Evolutionary conservation across 768 basidiomycete species (phyloP).

Genomic region (Phylloporus sp.): DNA sequence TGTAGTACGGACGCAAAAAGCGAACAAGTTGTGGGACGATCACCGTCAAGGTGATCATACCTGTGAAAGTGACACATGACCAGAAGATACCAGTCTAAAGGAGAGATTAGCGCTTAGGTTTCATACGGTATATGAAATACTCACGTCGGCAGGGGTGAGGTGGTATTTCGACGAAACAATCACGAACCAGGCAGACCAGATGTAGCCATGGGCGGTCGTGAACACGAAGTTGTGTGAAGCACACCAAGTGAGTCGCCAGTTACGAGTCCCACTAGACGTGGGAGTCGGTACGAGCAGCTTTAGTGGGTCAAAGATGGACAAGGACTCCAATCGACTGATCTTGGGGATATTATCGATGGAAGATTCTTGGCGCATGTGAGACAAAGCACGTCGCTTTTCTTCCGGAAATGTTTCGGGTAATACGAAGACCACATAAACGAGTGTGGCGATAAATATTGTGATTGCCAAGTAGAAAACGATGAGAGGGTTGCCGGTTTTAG

Average conservation of each 20-base stretch:
- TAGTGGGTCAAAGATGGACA: conserved; percentile 23
- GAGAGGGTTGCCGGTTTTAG: conserved; percentile 17
- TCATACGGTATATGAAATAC: not conserved
- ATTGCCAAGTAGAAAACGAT: conserved; percentile 21
- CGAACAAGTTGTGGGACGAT: conserved; percentile 22
- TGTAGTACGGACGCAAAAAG: conserved; percentile 27
- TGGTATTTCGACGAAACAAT: conserved; percentile 24
- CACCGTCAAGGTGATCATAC: conserved; percentile 16
- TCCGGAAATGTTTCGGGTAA: conserved; percentile 32
- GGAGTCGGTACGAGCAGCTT: conserved; percentile 19
- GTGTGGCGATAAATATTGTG: conserved; percentile 8
- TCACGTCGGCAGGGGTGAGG: conserved; percentile 27
- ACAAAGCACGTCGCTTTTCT: conserved; percentile 19
- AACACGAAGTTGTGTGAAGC: conserved; percentile 25
- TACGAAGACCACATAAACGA: conserved; percentile 22
- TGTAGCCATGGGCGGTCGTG: conserved; percentile 13
- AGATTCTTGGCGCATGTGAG: conserved; percentile 1
- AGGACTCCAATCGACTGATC: not conserved
- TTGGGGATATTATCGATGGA: not conserved
- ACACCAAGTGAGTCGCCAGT: conserved; percentile 31
- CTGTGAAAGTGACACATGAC: conserved; percentile 13
- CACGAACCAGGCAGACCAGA: conserved; percentile 15
- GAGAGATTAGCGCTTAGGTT: not conserved
- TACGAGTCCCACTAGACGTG: conserved; percentile 15
- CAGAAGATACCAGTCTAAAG: conserved; percentile 28